These are phyloP conservation scores for Rosa hybrid DNA, from an alignment of 331 rosid genomes.

Conservation along the genomic window DNA sequence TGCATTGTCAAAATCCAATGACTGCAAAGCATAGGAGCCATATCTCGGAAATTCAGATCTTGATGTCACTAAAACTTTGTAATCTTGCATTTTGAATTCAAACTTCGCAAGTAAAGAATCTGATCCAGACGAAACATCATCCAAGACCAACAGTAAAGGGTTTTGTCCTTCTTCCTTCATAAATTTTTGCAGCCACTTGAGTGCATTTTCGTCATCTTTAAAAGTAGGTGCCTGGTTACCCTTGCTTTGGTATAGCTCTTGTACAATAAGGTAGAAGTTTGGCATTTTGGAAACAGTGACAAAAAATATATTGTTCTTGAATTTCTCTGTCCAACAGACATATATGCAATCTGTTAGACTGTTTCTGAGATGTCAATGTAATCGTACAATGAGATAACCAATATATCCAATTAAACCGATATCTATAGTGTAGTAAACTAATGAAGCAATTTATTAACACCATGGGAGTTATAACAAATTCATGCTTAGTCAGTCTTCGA, in stretches of 20 bases:
- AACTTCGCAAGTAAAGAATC: constrained; percentile 41
- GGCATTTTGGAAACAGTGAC: constrained; percentile 45
- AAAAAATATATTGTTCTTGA: constrained; percentile 41
- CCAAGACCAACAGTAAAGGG: constrained; percentile 54
- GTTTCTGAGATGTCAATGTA: not conserved
- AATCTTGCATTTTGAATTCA: constrained; percentile 19
- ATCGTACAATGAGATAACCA: no score
- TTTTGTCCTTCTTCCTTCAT: constrained; percentile 25
- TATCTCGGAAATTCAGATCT: constrained; percentile 39
- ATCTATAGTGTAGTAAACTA: not conserved
- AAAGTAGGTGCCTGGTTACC: constrained; percentile 33
- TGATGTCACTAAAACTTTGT: constrained; percentile 68
- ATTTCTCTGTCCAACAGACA: constrained; percentile 41
- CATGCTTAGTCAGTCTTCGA: not conserved
- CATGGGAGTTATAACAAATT: no score
- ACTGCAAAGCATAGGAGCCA: constrained; percentile 18
- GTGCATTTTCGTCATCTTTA: constrained; percentile 39
- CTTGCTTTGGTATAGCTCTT: constrained; percentile 27
- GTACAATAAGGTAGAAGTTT: constrained; percentile 32
- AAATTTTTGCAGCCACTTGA: constrained; percentile 23
- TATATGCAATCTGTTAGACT: constrained; percentile 7
- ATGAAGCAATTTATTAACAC: not conserved
- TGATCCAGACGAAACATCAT: constrained; percentile 56
- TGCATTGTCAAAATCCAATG: constrained; percentile 40
- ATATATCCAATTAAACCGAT: no score